phyloP scores from a whole-genome alignment of 83 land plant species.

The Diphasiastrum complanatum region DNA sequence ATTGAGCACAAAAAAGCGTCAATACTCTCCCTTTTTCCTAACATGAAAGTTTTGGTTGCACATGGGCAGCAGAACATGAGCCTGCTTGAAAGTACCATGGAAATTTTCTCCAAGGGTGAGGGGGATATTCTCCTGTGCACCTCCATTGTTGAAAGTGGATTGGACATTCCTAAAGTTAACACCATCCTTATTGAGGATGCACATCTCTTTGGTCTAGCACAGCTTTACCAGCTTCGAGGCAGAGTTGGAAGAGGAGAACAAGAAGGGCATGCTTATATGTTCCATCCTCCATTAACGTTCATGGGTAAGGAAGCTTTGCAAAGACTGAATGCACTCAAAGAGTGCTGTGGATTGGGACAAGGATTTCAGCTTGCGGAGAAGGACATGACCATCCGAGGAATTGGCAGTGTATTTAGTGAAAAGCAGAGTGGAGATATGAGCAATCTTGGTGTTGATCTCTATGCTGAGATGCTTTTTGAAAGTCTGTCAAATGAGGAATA shows the following conservation, averaged over 20 bases:
- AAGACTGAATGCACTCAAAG: conserved; percentile 84
- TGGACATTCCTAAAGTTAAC: conserved; percentile 90
- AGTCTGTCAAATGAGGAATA: conserved; percentile 88
- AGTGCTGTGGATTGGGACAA: conserved; percentile 83
- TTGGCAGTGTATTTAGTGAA: conserved; percentile 97
- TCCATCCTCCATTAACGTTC: conserved; percentile 64
- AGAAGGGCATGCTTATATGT: conserved; percentile 87
- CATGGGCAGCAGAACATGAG: conserved; percentile 65
- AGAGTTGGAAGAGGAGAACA: conserved; percentile 93
- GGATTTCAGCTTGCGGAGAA: conserved; percentile 95
- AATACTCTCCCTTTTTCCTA: too few relatives aligned
- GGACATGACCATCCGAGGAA: conserved; percentile 95
- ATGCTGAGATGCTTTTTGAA: conserved; percentile 94
- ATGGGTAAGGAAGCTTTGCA: conserved; percentile 72
- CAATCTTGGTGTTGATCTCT: conserved; percentile 91
- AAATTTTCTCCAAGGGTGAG: conserved; percentile 60
- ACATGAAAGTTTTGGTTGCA: neutral
- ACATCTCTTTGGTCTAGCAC: conserved; percentile 91
- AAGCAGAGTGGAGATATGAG: conserved; percentile 94
- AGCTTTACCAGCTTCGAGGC: conserved; percentile 96
- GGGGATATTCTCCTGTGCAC: conserved; percentile 81
- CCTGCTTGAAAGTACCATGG: conserved; percentile 84
- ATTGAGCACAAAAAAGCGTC: too few relatives aligned
- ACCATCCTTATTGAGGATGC: conserved; percentile 90
- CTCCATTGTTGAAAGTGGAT: conserved; percentile 95